Conservation (phyloP, 768 basidiomycete genomes). For the Galerina marginata region DNA sequence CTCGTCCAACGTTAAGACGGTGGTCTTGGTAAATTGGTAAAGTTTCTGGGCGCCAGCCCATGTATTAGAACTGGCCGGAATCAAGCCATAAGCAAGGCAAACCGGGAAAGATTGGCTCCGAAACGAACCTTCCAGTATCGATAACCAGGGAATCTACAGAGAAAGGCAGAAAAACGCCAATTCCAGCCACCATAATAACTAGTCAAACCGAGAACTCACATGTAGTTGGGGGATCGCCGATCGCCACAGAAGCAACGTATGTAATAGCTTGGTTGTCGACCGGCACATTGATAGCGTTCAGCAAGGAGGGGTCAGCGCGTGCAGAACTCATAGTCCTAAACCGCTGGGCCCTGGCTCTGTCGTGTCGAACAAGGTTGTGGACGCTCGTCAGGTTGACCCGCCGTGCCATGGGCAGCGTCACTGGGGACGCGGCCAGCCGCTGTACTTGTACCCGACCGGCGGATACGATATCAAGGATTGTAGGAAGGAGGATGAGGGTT, state of each 20-base stretch:
- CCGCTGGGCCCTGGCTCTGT: conserved; percentile 16
- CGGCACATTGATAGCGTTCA: neutral
- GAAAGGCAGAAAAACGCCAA: neutral
- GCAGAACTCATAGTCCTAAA: neutral
- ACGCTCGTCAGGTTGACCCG: conserved; percentile 22
- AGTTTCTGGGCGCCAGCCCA: conserved; percentile 61
- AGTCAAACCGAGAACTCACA: conserved; percentile 41
- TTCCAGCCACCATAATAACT: neutral
- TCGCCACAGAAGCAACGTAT: conserved; percentile 51
- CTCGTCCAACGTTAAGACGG: conserved; percentile 47
- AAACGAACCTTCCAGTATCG: conserved; percentile 58
- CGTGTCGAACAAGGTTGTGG: conserved; percentile 20
- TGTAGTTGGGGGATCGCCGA: conserved; percentile 56
- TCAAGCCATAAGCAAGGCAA: neutral
- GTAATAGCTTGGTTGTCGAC: conserved; percentile 32
- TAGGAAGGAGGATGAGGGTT: neutral
- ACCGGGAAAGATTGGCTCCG: neutral
- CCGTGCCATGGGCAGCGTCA: conserved; percentile 15
- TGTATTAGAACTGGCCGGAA: conserved; percentile 61
- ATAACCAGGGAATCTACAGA: conserved; percentile 50
- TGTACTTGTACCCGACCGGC: neutral
- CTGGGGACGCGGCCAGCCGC: neutral
- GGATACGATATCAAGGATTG: neutral
- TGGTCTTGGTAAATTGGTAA: conserved; percentile 47
- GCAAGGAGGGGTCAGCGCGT: neutral